These are phyloP conservation scores for Saccharomycopsis hybrid DNA, from an alignment of 1,139 yeast genomes.

Conservation along the genomic window DNA sequence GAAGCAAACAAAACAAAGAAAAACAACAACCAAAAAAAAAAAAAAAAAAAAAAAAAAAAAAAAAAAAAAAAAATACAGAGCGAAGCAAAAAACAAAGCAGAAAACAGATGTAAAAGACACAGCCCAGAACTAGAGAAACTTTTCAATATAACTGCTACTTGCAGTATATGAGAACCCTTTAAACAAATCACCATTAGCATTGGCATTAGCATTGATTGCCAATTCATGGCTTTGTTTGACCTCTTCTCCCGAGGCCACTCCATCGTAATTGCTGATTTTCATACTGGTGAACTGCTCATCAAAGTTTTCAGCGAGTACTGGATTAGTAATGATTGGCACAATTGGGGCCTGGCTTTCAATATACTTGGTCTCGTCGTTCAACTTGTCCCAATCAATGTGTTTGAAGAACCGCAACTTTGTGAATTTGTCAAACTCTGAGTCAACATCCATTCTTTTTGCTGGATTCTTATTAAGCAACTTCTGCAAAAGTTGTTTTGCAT, in stretches of 20 bases:
- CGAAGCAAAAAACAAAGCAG: too few relatives aligned
- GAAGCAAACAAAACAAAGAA: too few relatives aligned
- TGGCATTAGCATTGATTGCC: not conserved
- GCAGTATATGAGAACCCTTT: constrained; percentile 36
- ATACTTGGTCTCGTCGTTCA: constrained; percentile 42
- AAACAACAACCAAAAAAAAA: too few relatives aligned
- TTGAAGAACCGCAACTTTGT: constrained; percentile 77
- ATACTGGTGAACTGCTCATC: constrained; percentile 84
- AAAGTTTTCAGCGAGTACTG: constrained; percentile 85
- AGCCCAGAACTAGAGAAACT: constrained; percentile 14
- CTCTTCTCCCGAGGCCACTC: constrained; percentile 12
- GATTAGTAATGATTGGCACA: constrained; percentile 77
- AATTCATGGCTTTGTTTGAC: constrained; percentile 8
- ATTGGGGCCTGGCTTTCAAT: constrained; percentile 64
- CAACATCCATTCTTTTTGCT: constrained; percentile 65
- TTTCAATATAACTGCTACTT: constrained; percentile 24
- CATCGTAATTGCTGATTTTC: constrained; percentile 31
- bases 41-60: too few relatives aligned
- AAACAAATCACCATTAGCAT: constrained; percentile 23
- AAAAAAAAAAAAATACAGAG: too few relatives aligned
- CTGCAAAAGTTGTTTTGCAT: constrained; percentile 76
- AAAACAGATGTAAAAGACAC: too few relatives aligned
- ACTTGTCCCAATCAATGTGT: constrained; percentile 65
- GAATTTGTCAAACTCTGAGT: constrained; percentile 44
- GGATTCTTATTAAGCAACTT: constrained; percentile 73